These are phyloP conservation scores for Wickerhamiella occidentalis DNA, from an alignment of 805 yeast species.

Conservation along the genomic window DNA sequence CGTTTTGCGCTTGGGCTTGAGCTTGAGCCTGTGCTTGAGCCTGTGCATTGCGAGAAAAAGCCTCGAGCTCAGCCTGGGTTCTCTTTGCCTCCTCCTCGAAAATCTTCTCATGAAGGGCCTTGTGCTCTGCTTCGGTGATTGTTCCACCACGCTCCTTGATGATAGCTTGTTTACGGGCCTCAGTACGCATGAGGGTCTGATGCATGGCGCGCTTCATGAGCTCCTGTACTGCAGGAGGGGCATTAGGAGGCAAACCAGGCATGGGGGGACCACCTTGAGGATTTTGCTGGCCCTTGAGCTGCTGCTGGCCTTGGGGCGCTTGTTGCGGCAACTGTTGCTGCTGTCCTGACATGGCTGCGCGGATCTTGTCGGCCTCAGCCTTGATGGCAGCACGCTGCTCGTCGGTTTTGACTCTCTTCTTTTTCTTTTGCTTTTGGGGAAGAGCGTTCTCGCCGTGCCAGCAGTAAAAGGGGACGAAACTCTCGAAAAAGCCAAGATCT, in stretches of 20 bases:
- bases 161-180: conserved; percentile 15
- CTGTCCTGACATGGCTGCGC: background rate
- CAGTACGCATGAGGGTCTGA: conserved; percentile 15
- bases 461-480: conserved; percentile 80
- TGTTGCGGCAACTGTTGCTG: background rate
- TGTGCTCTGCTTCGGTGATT: conserved; percentile 15
- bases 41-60: conserved; percentile 13
- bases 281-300: too few relatives aligned
- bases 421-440: conserved; percentile 19
- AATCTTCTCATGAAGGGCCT: conserved; percentile 16
- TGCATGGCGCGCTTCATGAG: conserved; percentile 16
- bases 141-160: conserved; percentile 14
- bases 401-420: conserved; percentile 11
- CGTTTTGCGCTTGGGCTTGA: background rate
- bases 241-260: conserved; percentile 10
- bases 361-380: conserved; percentile 3
- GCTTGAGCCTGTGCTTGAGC: conserved; percentile 7
- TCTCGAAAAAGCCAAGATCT: conserved; percentile 86
- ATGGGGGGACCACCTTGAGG: conserved; percentile 4
- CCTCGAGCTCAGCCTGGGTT: conserved; percentile 17
- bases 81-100: conserved; percentile 20
- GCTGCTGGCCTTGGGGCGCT: background rate
- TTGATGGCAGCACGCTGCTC: conserved; percentile 9
- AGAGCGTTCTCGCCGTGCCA: conserved; percentile 45
- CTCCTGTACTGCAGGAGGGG: conserved; percentile 12